phyloP scores from a whole-genome alignment of 2,329 filamentous ascomycete species.

The Macrophomina phaseolina region DNA sequence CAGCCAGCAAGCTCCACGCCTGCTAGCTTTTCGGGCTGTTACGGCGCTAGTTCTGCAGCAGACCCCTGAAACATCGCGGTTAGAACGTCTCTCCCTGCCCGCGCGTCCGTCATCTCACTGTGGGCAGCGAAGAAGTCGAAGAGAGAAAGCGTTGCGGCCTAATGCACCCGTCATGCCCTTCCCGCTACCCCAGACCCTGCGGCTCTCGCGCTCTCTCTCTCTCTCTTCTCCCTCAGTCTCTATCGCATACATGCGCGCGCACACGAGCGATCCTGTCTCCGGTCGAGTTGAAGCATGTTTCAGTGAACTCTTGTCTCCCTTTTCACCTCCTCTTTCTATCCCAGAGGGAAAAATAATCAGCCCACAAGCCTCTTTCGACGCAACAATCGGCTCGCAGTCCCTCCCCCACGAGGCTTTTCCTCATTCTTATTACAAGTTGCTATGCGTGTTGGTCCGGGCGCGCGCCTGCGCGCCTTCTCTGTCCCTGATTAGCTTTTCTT shows the following conservation, averaged over 20 bases:
- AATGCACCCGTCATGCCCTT: background rate
- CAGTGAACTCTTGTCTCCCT: background rate
- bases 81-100: background rate
- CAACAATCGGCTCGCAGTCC: background rate
- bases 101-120: background rate
- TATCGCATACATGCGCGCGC: too few species aligned
- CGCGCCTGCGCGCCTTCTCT: background rate
- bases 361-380: background rate
- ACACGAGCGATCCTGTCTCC: background rate
- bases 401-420: background rate
- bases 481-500: background rate
- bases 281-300: conserved; percentile 10
- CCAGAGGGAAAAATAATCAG: too few species aligned
- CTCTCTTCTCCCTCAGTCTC: too few species aligned
- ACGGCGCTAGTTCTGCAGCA: background rate
- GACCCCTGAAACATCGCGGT: background rate
- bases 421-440: too few species aligned
- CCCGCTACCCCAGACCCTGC: conserved; percentile 24
- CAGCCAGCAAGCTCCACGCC: conserved; percentile 6
- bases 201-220: conserved; percentile 7
- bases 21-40: background rate
- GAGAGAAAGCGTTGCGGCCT: background rate
- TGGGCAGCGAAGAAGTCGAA: background rate
- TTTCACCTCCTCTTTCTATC: background rate
- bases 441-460: too few species aligned